Percentiles rank a stretch among this genome's conserved stretches.
Conservation (phyloP, 2,329 filamentous ascomycete genomes). For the Aspergillus sp. region DNA sequence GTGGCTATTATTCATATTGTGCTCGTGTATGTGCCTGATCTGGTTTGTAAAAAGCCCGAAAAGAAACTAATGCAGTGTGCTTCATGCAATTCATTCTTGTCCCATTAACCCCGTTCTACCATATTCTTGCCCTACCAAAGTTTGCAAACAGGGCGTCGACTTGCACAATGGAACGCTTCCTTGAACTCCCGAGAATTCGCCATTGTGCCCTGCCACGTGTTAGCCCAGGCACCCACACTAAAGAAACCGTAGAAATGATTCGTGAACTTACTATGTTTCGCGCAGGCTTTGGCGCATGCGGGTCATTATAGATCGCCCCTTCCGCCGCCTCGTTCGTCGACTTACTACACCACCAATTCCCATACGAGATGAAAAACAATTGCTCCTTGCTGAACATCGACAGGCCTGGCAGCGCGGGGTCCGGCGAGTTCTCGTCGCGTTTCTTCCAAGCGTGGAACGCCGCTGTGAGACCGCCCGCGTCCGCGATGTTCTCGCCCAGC, state of each 20-base stretch:
- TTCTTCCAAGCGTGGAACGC: constrained; percentile 60
- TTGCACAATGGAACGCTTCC: constrained; percentile 58
- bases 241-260: constrained; percentile 5
- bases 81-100: too few relatives aligned
- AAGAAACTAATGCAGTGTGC: too few relatives aligned
- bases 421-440: constrained; percentile 44
- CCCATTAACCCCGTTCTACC: background rate
- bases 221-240: constrained; percentile 1
- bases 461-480: constrained; percentile 58
- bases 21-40: too few relatives aligned
- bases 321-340: constrained; percentile 51
- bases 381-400: constrained; percentile 58
- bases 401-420: constrained; percentile 52
- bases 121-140: constrained; percentile 48
- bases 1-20: too few relatives aligned
- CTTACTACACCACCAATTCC: constrained; percentile 61
- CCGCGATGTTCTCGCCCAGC: constrained; percentile 63
- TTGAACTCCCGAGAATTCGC: constrained; percentile 60
- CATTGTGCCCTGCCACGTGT: constrained; percentile 46
- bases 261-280: constrained; percentile 41
- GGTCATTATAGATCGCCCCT: constrained; percentile 52
- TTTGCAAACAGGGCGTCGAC: constrained; percentile 59
- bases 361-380: constrained; percentile 60
- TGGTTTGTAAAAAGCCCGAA: too few relatives aligned
- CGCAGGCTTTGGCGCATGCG: constrained; percentile 56